phyloP scores from a whole-genome alignment of 768 basidiomycete species.

The Pleurotus salmoneostramineus region DNA sequence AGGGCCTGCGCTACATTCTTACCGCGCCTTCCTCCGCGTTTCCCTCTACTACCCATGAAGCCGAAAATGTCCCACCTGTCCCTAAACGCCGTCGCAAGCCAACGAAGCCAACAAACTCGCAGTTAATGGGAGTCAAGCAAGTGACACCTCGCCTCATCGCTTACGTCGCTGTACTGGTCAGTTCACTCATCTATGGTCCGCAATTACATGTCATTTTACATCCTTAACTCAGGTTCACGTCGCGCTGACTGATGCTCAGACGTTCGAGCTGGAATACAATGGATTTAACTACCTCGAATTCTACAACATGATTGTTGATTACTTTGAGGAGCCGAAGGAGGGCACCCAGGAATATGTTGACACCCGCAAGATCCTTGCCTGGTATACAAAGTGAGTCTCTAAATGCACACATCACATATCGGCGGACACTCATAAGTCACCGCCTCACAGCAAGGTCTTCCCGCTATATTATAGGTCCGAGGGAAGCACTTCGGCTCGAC shows the following conservation, averaged over 20 bases:
- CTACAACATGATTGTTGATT: constrained; percentile 22
- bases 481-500: too few species aligned
- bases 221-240: constrained; percentile 15
- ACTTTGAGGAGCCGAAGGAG: constrained; percentile 15
- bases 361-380: not conserved
- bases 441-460: too few species aligned
- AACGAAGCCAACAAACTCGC: constrained; percentile 1
- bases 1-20: constrained; percentile 16
- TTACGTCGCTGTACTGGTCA: constrained; percentile 8
- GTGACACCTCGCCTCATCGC: constrained; percentile 6
- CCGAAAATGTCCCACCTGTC: not conserved
- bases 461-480: too few species aligned
- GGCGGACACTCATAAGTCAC: too few species aligned
- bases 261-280: constrained; percentile 16
- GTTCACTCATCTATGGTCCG: too few species aligned
- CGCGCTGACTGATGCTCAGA: constrained; percentile 13
- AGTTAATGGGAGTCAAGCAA: not conserved
- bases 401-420: too few species aligned
- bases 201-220: too few species aligned
- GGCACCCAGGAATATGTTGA: not conserved
- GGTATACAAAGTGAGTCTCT: not conserved
- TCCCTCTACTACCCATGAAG: not conserved
- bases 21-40: constrained; percentile 15
- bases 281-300: constrained; percentile 16
- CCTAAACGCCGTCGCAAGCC: not conserved